Base-by-base conservation (phyloP, 2,329 filamentous ascomycete species). In the Teratosphaeria nubilosa region DNA sequence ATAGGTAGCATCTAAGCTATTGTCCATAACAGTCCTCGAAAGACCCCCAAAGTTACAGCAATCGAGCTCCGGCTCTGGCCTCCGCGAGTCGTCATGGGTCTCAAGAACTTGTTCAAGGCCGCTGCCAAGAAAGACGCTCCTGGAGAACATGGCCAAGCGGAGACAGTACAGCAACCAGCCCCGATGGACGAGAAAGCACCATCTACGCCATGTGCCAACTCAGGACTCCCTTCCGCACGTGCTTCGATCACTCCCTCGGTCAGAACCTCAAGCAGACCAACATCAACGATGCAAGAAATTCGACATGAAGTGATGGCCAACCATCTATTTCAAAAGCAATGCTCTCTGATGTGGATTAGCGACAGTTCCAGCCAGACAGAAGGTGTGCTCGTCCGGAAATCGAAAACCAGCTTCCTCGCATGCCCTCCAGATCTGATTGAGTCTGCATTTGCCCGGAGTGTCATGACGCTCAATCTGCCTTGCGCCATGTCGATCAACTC, bases 401-500 rank as follows among this genome's bases (percentile, higher is more conserved):
- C 78, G 20, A 81, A 80, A 62, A 85, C 85, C 22, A 79, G 83
- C 59, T 91, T 90, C 72, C 84, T 90, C 77, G 83, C 86, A 1
- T 90, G 86, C 68, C 88, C 88, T 48, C 80, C 85, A 53, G 78
- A 83, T 62, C 73, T 91, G 58, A 78, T 78, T 31, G 77, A 78
- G 59, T 87, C 86, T 1, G 69, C 78, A 0, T 85, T 91, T 62
- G 86, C 85, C 14, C 70, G 77, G 58, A 85, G 86, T 6, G 87
- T 85, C 68, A 76, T 81, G 9, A 79, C 82, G n/a, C 79, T 91
- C 64, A 90, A 91, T 67, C 81, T 90, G 54, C 84, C 89, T 83
- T 87, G 84, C 66, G 86, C 86, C 55, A 90, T 91, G 85, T 91
- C 87, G 0, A 84, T 91, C 62, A 90, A 89, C 70, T 91, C 88